Conservation (phyloP, 768 basidiomycete species). For the Butyriboletus loyo region DNA sequence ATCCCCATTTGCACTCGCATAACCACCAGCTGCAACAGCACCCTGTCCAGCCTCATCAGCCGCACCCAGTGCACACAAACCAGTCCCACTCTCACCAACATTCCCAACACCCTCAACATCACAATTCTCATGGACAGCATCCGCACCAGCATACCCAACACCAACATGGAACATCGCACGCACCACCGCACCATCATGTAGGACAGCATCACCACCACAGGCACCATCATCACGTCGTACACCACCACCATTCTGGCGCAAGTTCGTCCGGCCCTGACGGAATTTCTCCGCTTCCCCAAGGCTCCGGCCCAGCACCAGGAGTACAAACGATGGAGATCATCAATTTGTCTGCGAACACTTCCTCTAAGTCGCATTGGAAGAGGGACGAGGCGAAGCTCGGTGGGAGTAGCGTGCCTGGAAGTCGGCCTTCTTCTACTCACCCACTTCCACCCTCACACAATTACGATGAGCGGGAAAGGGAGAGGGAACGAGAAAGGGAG, state of each 20-base stretch:
- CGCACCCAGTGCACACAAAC: conserved; percentile 27
- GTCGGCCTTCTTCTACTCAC: conserved; percentile 39
- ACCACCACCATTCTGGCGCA: conserved; percentile 46
- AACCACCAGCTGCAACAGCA: conserved; percentile 33
- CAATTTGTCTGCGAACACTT: conserved; percentile 38
- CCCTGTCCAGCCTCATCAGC: conserved; percentile 19
- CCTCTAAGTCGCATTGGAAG: conserved; percentile 39
- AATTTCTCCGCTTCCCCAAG: conserved; percentile 34
- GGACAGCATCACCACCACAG: conserved; percentile 51
- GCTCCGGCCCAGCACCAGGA: conserved; percentile 33
- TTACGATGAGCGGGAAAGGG: conserved; percentile 29
- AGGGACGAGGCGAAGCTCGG: conserved; percentile 32
- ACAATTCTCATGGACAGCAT: conserved; percentile 28
- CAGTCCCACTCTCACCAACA: conserved; percentile 33
- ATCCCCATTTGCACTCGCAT: conserved; percentile 32
- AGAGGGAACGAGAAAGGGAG: conserved; percentile 19
- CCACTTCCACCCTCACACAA: conserved; percentile 26
- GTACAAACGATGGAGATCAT: conserved; percentile 51
- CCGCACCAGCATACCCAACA: conserved; percentile 33
- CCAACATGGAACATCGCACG: conserved; percentile 30
- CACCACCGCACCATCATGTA: conserved; percentile 42
- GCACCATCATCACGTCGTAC: conserved; percentile 40
- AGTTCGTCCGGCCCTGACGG: conserved; percentile 27
- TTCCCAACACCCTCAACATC: conserved; percentile 30
- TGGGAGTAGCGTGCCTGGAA: conserved; percentile 29